Percentiles rank a stretch among this genome's conserved stretches.
These are phyloP conservation scores for Forsythia suspensa DNA, from an alignment of 257 asterid species.

Conservation along the genomic window DNA sequence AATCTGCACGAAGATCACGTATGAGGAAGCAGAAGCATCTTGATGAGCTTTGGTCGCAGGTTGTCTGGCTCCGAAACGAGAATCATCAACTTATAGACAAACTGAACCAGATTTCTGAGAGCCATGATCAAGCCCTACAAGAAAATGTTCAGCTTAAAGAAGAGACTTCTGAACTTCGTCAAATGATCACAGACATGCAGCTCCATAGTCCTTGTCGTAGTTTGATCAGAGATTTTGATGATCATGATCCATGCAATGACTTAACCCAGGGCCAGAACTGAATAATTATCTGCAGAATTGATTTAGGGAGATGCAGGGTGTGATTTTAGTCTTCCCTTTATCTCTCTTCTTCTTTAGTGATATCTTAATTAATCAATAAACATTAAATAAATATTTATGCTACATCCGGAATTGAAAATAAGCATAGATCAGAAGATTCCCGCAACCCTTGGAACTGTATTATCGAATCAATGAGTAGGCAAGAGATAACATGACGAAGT, in stretches of 20 bases:
- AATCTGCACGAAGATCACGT: slow-evolving; percentile 86
- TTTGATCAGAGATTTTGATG: slow-evolving; percentile 47
- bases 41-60: slow-evolving; percentile 92
- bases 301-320: background rate
- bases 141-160: slow-evolving; percentile 75
- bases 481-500: too few species aligned
- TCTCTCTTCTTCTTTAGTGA: background rate
- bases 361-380: background rate
- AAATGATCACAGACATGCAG: slow-evolving; percentile 62
- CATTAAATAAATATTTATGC: background rate
- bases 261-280: slow-evolving; percentile 16
- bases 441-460: too few species aligned
- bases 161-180: slow-evolving; percentile 72
- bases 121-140: slow-evolving; percentile 52
- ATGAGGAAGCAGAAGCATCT: slow-evolving; percentile 92
- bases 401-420: background rate
- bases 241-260: slow-evolving; percentile 38
- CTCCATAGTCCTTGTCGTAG: slow-evolving; percentile 49
- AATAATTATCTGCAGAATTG: background rate
- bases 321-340: background rate
- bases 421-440: background rate
- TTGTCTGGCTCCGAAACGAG: slow-evolving; percentile 74
- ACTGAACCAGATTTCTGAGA: slow-evolving; percentile 61
- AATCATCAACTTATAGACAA: slow-evolving; percentile 69
- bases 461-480: too few species aligned